phyloP scores from a whole-genome alignment of 1,139 yeast species.

The Debaryomyces coudertii region DNA sequence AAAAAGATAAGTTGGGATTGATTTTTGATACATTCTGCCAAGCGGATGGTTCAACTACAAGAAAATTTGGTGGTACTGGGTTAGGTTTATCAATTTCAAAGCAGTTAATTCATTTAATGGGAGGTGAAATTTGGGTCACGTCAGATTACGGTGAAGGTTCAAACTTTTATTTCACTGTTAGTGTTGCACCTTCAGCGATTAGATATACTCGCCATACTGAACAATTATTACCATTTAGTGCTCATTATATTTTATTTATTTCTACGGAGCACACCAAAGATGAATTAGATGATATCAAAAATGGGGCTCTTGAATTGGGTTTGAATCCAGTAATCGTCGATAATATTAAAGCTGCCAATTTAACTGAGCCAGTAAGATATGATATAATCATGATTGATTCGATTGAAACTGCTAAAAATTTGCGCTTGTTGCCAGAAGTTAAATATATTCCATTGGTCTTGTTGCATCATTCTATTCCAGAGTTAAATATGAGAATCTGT shows the following conservation, averaged over 20 bases:
- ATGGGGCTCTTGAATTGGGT: conserved; percentile 46
- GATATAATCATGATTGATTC: conserved; percentile 85
- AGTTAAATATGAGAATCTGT: conserved; percentile 78
- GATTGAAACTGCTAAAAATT: conserved; percentile 69
- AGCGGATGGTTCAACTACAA: conserved; percentile 89
- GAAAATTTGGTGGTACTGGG: conserved; percentile 92
- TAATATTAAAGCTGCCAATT: conserved; percentile 51
- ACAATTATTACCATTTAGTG: conserved; percentile 69
- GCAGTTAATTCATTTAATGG: conserved; percentile 85
- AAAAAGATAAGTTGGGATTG: conserved; percentile 76
- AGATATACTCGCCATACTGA: conserved; percentile 68
- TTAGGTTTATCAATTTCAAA: conserved; percentile 85
- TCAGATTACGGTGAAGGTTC: conserved; percentile 83
- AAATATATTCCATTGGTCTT: conserved; percentile 76
- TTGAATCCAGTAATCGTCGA: conserved; percentile 54
- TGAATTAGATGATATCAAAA: conserved; percentile 50
- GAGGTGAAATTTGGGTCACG: conserved; percentile 88
- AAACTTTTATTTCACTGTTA: conserved; percentile 76
- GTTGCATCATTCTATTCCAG: conserved; percentile 74
- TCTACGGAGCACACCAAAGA: conserved; percentile 62
- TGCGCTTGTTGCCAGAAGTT: conserved; percentile 67
- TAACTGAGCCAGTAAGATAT: conserved; percentile 61
- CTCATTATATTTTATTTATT: conserved; percentile 70
- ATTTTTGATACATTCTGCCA: conserved; percentile 90
- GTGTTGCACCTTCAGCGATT: conserved; percentile 73